Base-by-base conservation (phyloP, 2,329 filamentous ascomycete genomes). In the Pseudocercospora macadamiae region DNA sequence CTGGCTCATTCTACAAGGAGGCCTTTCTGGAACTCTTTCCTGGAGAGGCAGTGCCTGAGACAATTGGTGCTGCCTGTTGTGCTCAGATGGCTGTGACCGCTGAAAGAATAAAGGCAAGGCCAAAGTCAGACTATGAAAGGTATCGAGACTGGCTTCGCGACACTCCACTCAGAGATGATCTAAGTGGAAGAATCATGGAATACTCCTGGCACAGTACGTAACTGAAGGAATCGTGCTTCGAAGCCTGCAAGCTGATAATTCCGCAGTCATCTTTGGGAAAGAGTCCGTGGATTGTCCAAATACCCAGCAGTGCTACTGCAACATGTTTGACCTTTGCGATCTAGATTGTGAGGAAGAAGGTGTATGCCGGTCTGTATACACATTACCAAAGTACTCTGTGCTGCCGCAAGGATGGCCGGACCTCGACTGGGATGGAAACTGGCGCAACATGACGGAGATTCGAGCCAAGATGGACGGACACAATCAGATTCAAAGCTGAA, bases 181-280 rank as follows among this genome's bases (percentile, higher is more conserved):
- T 83, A 28, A 81, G 79, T 61, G 82, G 82, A 3, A 70, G 82
- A n/a, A 76, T 85, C 3, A 75, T 84, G 70, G 82, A 85, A 61
- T 85, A 84, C 68, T 79, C 77, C 1, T 85, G 82, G 82, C 82
- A 84, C 60, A 82, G 79, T 82, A 77, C 65, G 79, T 51, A 4
- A n/a, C 16, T 23, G 23, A 14, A 44, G 19, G 14, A 23, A 28
- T 28, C 3, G 8, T 28, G 42, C n/a, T 14, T 1, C 12, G 28
- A 32, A 32, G 28, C 2, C 10, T 16, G 23, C 37, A 19, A 12
- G 26, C 42, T 3, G 4, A 25, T 14, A 3, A 47, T 25, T n/a
- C 21, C 12, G 28, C 28, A 62, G 60, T 62, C 48, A 56, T 62
- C 14, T 59, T 62, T 21, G 48, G 53, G 2, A 37, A 62, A 4